phyloP scores from a whole-genome alignment of 2,329 filamentous ascomycete species.

The Tolypocladium tropicale region DNA sequence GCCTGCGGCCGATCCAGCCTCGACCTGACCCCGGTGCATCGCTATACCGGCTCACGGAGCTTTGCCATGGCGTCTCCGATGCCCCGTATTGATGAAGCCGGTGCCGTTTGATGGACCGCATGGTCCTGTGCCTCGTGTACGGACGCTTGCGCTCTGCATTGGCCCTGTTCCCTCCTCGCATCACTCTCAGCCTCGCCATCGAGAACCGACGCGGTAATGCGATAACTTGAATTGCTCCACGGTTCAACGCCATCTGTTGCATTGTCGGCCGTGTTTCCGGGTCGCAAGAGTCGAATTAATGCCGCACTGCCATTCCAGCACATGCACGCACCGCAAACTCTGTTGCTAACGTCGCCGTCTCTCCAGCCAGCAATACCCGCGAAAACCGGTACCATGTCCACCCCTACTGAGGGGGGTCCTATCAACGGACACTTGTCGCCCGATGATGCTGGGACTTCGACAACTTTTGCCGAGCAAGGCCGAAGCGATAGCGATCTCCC shows the following conservation, averaged over 20 bases:
- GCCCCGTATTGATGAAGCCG: conserved; percentile 23
- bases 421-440: conserved; percentile 58
- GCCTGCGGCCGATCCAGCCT: conserved; percentile 26
- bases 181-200: conserved; percentile 37
- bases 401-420: conserved; percentile 49
- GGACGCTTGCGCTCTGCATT: conserved; percentile 10
- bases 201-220: conserved; percentile 31
- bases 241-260: conserved; percentile 11
- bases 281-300: conserved; percentile 18
- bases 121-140: conserved; percentile 12
- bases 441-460: conserved; percentile 31
- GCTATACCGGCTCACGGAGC: conserved; percentile 20
- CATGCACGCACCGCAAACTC: conserved; percentile 5
- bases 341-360: conserved; percentile 24
- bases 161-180: conserved; percentile 32
- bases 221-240: conserved; percentile 28
- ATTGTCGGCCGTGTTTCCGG: conserved; percentile 8
- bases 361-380: conserved; percentile 43
- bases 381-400: conserved; percentile 54
- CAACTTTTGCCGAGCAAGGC: conserved; percentile 23
- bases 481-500: conserved; percentile 61
- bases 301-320: conserved; percentile 10
- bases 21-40: conserved; percentile 19
- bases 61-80: conserved; percentile 12
- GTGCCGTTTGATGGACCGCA: conserved; percentile 22